Evolutionary conservation across 2,329 filamentous ascomycete species (phyloP).

Genomic region (Exophiala lecanii-corni): DNA sequence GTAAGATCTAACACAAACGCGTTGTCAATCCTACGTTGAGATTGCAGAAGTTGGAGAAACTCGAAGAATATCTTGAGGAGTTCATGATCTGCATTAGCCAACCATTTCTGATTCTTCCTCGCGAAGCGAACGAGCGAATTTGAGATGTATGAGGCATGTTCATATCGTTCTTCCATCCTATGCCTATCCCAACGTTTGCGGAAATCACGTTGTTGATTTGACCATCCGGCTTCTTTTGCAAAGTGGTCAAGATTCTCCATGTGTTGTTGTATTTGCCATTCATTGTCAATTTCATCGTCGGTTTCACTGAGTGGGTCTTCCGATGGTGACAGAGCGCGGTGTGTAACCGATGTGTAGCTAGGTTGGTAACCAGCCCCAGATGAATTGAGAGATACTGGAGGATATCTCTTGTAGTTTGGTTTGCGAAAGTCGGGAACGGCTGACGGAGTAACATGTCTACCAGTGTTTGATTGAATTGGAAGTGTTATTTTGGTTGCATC

Average conservation of each 20-base stretch:
- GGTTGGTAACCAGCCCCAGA: slow-evolving; percentile 6
- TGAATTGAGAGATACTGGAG: slow-evolving; percentile 10
- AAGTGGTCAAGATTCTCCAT: slow-evolving; percentile 23
- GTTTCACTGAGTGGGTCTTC: slow-evolving; percentile 24
- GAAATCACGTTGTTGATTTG: slow-evolving; percentile 17
- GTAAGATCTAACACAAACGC: slow-evolving; percentile 19
- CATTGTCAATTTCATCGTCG: slow-evolving; percentile 27
- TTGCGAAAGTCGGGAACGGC: slow-evolving; percentile 22
- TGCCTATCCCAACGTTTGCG: slow-evolving; percentile 24
- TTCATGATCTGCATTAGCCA: slow-evolving; percentile 13
- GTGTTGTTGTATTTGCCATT: slow-evolving; percentile 22
- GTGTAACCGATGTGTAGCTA: slow-evolving; percentile 23
- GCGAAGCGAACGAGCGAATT: slow-evolving; percentile 27
- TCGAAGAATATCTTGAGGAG: slow-evolving; percentile 15
- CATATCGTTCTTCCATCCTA: slow-evolving; percentile 24
- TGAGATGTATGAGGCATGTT: slow-evolving; percentile 23
- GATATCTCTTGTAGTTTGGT: slow-evolving; percentile 17
- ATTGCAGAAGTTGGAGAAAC: slow-evolving; percentile 17
- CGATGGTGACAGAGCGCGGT: slow-evolving; percentile 21
- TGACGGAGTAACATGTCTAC: slow-evolving; percentile 9
- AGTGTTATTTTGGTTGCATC: slow-evolving; percentile 1
- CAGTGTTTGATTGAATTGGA: background rate
- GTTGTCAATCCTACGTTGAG: slow-evolving; percentile 18
- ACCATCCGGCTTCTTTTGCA: slow-evolving; percentile 17
- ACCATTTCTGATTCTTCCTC: slow-evolving; percentile 22